These are phyloP conservation scores for Pythium monospermum DNA, from an alignment of 352 stramenopile genomes.

Conservation along the genomic window DNA sequence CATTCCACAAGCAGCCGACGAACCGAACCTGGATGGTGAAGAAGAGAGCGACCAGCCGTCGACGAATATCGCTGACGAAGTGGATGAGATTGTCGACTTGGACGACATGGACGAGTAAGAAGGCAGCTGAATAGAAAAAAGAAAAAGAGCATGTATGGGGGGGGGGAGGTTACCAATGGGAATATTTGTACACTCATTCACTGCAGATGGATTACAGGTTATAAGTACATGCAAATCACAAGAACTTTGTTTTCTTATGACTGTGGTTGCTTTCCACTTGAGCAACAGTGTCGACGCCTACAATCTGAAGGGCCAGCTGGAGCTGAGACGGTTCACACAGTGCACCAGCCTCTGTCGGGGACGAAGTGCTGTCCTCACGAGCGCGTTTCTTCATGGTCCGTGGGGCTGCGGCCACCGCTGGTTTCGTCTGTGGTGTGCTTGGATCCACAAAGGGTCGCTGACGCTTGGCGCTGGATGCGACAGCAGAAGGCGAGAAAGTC, in stretches of 20 bases:
- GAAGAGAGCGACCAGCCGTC: slow-evolving; percentile 1
- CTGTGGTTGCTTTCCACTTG: slow-evolving; percentile 42
- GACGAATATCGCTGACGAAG: slow-evolving; percentile 16
- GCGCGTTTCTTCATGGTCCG: slow-evolving; percentile 13
- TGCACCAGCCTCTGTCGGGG: slow-evolving; percentile 1
- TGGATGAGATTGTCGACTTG: slow-evolving; percentile 41
- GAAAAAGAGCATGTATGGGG: neutral
- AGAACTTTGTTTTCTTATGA: slow-evolving; percentile 31
- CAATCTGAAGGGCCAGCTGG: neutral
- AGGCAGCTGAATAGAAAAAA: neutral
- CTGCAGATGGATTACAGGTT: neutral
- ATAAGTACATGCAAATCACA: slow-evolving; percentile 11
- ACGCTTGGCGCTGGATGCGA: slow-evolving; percentile 9
- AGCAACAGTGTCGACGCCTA: slow-evolving; percentile 26
- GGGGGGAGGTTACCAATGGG: too few species aligned
- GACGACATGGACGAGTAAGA: slow-evolving; percentile 30
- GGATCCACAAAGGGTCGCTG: slow-evolving; percentile 3
- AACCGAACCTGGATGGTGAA: slow-evolving; percentile 7
- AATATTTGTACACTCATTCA: too few species aligned
- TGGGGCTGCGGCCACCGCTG: neutral
- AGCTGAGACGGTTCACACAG: neutral
- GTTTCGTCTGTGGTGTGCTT: neutral
- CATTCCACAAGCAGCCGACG: slow-evolving; percentile 32
- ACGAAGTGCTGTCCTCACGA: slow-evolving; percentile 6
- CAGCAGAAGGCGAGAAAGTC: neutral